A percentile compares a stretch with the other conserved stretches of the same genome.
These are phyloP conservation scores for Neurospora terricola DNA, from an alignment of 495 filamentous ascomycete genomes.

Conservation along the genomic window DNA sequence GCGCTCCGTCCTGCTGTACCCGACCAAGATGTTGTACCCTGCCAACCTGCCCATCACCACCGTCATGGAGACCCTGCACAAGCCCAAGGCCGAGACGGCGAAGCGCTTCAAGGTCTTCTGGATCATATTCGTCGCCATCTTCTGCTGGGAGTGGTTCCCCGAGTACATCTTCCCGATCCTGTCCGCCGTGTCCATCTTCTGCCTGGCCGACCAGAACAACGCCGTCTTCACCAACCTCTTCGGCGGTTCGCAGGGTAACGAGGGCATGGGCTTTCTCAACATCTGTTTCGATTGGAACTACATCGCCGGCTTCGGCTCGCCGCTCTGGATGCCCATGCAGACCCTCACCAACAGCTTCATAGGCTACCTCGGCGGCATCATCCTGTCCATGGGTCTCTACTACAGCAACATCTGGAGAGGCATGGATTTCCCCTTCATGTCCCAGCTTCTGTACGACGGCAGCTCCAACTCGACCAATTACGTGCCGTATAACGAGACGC, in stretches of 20 bases:
- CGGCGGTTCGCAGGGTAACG: conserved; percentile 45
- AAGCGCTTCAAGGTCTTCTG: conserved; percentile 31
- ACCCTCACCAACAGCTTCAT: conserved; percentile 14
- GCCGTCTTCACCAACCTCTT: conserved; percentile 49
- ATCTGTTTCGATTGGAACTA: conserved; percentile 51
- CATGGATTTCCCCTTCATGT: conserved; percentile 37
- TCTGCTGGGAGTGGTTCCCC: conserved; percentile 45
- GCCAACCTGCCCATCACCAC: conserved; percentile 29
- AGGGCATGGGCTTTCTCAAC: conserved; percentile 37
- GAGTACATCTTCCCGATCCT: conserved; percentile 44
- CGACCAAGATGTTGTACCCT: conserved; percentile 40
- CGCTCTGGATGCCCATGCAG: conserved; percentile 21
- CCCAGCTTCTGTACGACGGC: conserved; percentile 8
- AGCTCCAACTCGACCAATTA: background rate
- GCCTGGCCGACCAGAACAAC: conserved; percentile 40
- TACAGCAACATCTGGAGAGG: conserved; percentile 43
- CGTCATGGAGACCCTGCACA: conserved; percentile 34
- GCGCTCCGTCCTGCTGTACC: conserved; percentile 43
- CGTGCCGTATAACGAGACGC: conserved; percentile 16
- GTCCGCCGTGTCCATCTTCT: conserved; percentile 45
- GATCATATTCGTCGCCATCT: conserved; percentile 27
- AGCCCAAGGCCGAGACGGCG: conserved; percentile 24
- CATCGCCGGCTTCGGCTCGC: conserved; percentile 17
- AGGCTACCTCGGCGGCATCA: conserved; percentile 34
- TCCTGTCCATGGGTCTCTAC: conserved; percentile 31